A percentile compares a stretch with the other conserved stretches of the same genome.
Conservation (phyloP, 2,329 filamentous ascomycete species). For the Cladosporium phlei region DNA sequence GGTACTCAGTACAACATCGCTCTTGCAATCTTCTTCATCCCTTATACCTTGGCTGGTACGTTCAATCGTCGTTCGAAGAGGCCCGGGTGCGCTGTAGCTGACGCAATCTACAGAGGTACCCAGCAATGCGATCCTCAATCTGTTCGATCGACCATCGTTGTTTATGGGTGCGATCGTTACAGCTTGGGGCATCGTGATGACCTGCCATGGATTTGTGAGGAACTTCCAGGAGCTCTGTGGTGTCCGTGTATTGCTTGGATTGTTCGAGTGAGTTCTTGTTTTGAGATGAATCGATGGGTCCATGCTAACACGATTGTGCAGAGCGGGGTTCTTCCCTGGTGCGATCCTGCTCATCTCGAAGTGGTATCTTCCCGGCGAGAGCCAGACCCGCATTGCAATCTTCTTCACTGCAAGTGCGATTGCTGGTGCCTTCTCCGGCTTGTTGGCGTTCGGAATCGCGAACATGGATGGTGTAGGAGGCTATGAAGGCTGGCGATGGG, state of each 20-base stretch:
- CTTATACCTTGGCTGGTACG: slow-evolving; percentile 7
- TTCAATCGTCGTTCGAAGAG: background rate
- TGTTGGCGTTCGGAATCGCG: slow-evolving; percentile 48
- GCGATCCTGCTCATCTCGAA: slow-evolving; percentile 23
- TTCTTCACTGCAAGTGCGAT: slow-evolving; percentile 34
- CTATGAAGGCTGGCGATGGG: slow-evolving; percentile 37
- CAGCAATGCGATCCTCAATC: slow-evolving; percentile 42
- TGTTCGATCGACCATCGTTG: slow-evolving; percentile 40
- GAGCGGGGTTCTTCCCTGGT: slow-evolving; percentile 56
- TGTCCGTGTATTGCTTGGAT: slow-evolving; percentile 36
- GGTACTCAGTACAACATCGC: slow-evolving; percentile 15
- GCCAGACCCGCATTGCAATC: slow-evolving; percentile 27
- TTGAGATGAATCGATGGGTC: no score
- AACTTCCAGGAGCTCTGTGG: slow-evolving; percentile 35
- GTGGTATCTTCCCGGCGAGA: slow-evolving; percentile 33
- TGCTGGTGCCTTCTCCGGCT: slow-evolving; percentile 47
- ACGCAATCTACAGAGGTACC: slow-evolving; percentile 43
- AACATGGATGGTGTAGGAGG: slow-evolving; percentile 31
- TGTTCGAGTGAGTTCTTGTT: slow-evolving; percentile 34
- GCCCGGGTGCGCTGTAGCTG: slow-evolving; percentile 18
- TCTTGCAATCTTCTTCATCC: slow-evolving; percentile 25
- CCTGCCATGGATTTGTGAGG: slow-evolving; percentile 44
- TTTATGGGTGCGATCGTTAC: slow-evolving; percentile 34
- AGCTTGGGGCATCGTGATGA: slow-evolving; percentile 30
- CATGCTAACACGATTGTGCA: slow-evolving; percentile 37